Evolutionary conservation across 2,329 filamentous ascomycete genomes (phyloP), one percentile per base, ranked within the genome.

Genomic region (Phaeosphaeriaceae sp.): DNA sequence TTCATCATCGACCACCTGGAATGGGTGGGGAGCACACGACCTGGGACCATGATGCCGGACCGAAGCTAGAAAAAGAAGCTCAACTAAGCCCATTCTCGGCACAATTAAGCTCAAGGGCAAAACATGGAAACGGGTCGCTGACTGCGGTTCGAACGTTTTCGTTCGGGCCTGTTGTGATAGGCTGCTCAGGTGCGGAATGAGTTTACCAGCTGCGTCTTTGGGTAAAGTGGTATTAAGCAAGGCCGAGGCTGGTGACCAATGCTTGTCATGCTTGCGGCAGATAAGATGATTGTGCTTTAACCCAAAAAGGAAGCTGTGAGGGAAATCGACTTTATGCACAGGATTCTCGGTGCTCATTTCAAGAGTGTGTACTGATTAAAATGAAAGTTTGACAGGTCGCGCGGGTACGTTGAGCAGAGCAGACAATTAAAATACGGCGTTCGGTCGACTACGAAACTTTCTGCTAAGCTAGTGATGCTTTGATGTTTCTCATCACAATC

Each of bases 221-320:
- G 18, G 20, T n/a, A 44, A 38, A 26, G 23, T 41, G 36, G 26
- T 30, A 46, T 54, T 47, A 62, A 62, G 59, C 61, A 61, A 38
- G 40, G 40, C 40, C 40, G 40, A 42, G 40, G 23, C 29, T 50
- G 44, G 13, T 51, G 50, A 54, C 53, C 53, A 55, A 61, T 60
- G 61, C 61, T 63, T 64, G 57, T 52, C 38, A 45, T 43, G 45
- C 46, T 55, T 48, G 50, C 47, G 41, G 39, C 40, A 52, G 51
- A 60, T 60, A 53, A 61, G 53, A 33, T 45, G 29, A 32, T 28
- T 4, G 13, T n/a, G 38, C 28, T 7, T 49, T 59, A 58, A 53
- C 61, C 53, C 35, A 17, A 63, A 53, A 5, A 39, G 56, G 61
- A 45, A 62, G 61, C 52, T 63, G 42, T 48, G 28, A 6, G 30